phyloP scores from a whole-genome alignment of 345 rosid genomes.

The Arabis alpina region DNA sequence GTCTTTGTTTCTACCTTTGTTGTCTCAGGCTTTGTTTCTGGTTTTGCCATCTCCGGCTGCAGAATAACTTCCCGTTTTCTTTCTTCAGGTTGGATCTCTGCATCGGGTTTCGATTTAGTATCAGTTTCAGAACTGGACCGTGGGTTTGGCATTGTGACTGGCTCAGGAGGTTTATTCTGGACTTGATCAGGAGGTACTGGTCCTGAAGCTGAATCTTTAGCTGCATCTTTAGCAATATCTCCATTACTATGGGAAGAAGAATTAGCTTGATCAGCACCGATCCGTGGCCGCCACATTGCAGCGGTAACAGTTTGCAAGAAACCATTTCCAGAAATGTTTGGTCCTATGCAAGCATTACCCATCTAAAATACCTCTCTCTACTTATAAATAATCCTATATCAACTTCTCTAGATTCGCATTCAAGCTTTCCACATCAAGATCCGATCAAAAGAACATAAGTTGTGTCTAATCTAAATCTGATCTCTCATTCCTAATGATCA shows the following conservation, averaged over 20 bases:
- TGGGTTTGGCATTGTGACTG: constrained; percentile 50
- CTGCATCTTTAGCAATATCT: constrained; percentile 44
- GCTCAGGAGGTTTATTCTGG: constrained; percentile 76
- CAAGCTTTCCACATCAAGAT: constrained; percentile 49
- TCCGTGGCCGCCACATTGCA: constrained; percentile 72
- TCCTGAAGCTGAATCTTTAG: constrained; percentile 42
- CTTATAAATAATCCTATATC: constrained; percentile 25
- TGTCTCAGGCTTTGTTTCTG: constrained; percentile 52
- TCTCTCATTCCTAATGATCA: constrained; percentile 41
- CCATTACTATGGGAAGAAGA: constrained; percentile 50
- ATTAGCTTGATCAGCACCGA: constrained; percentile 52
- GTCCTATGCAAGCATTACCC: constrained; percentile 92
- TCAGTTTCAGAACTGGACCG: constrained; percentile 37
- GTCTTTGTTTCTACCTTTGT: constrained; percentile 51
- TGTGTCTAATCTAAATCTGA: constrained; percentile 29
- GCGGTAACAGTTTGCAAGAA: constrained; percentile 80
- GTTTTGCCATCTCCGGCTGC: constrained; percentile 46
- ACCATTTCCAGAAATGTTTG: constrained; percentile 64
- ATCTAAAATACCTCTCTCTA: constrained; percentile 40
- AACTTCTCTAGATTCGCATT: constrained; percentile 32
- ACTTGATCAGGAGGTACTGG: constrained; percentile 53
- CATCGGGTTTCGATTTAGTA: constrained; percentile 35
- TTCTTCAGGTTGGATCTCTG: constrained; percentile 33
- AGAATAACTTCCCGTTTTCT: constrained; percentile 40
- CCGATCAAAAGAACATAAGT: constrained; percentile 29